Base-by-base conservation (phyloP, 2,329 filamentous ascomycete genomes). In the Seiridium cupressi region DNA sequence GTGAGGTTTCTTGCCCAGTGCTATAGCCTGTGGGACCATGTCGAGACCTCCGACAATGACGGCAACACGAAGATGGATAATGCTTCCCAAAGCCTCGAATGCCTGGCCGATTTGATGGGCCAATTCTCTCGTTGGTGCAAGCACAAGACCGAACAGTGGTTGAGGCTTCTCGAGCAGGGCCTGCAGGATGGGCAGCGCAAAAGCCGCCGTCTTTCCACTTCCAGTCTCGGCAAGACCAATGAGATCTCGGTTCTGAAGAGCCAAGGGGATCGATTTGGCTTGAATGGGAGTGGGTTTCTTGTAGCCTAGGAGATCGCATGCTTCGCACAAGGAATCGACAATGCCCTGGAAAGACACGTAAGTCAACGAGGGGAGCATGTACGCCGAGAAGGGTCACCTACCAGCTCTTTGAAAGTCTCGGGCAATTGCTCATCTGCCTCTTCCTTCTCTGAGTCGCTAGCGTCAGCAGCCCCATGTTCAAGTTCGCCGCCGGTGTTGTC, bases 161-260 rank as follows among this genome's bases (percentile, higher is more conserved):
- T 93, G 90, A 0, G 93, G 93, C 68, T 93, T 92, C 59, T 95
- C 90, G 77, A 98, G 90, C 1, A 99, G 85, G 3, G 90, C 88
- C 73, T 97, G 93, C 2, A 99, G 84, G 44, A 99, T 96, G 1
- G 95, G 95, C 3, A 99, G 81, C 0, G 92, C 93, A 73, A 98
- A 99, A 0, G 95, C 93, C 5, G 93, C 94, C 0, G 95, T 98
- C 80, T 55, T 99, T 76, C 95, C 95, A 71, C 89, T 93, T 67
- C 95, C 95, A 0, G 95, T 99, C 77, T 99, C 94, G 38, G 95
- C 95, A 56, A 98, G 83, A 47, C 93, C 95, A 67, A 99, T 97
- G 40, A 98, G 81, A 74, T 98, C 95, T 69, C 92, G 86, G 57
- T 90, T 88, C 69, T 90, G 77, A 3, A 97, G 82, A 42, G 93